A percentile compares a stretch with the other conserved stretches of the same genome.
These are phyloP conservation scores for Serendipita sp. DNA, from an alignment of 768 basidiomycete species.

Conservation along the genomic window DNA sequence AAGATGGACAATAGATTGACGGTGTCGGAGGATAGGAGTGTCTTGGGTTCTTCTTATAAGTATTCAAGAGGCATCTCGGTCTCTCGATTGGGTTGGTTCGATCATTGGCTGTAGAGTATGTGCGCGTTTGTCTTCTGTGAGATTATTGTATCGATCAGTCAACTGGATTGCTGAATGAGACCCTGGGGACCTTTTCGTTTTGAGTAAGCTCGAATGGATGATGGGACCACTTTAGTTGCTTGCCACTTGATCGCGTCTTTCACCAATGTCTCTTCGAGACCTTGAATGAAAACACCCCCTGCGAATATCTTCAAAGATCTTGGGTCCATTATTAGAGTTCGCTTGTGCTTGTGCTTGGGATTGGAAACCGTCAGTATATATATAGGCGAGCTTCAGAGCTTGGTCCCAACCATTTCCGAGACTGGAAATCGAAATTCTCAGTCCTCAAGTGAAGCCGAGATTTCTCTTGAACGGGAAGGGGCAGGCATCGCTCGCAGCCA, in stretches of 20 bases:
- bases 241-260: slow-evolving; percentile 62
- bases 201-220: no score
- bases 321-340: slow-evolving; percentile 38
- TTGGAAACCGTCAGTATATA: background rate
- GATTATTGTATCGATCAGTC: no score
- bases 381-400: no score
- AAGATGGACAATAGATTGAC: background rate
- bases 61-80: background rate
- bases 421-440: no score
- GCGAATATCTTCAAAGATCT: slow-evolving; percentile 88
- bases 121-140: background rate
- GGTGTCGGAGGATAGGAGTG: background rate
- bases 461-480: no score
- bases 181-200: no score
- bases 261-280: slow-evolving; percentile 78
- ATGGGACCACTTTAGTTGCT: slow-evolving; percentile 4
- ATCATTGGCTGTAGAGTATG: background rate
- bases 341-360: slow-evolving; percentile 19
- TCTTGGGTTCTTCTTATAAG: background rate
- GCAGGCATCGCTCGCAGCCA: no score
- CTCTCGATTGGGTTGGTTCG: background rate
- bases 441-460: no score
- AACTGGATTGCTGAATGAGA: no score
- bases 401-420: no score
- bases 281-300: slow-evolving; percentile 83